Base-by-base conservation (phyloP, 371 early-diverging fungal species). In the Circinella minor region DNA sequence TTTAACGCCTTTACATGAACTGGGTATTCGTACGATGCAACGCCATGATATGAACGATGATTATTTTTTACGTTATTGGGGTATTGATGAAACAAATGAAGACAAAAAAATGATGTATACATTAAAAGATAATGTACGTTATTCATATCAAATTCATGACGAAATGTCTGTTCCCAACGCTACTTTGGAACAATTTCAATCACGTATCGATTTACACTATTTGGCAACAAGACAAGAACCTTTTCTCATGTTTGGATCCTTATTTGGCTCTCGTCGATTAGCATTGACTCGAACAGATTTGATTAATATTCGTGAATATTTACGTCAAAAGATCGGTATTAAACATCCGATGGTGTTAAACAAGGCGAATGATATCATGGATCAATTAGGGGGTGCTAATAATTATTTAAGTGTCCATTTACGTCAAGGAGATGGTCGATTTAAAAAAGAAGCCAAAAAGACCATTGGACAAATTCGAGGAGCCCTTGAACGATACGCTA, bases 91-190 rank as follows among this genome's bases (percentile, higher is more conserved):
- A 57, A 27, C 5, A 5, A 59, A 37, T 27, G 51, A 49, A 15
- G 63, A 68, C 15, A 34, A 69, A 14, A 34, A 69, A 14, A 37
- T 66, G 48, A 69, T 74, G 37, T 68, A 75, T 43, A 54, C 61
- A 27, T 38, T 77, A 8, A 54, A 71, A 27, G 82, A 82, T 55
- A 39, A 37, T 14, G 48, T 61, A 5, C 67, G 76, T 10, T 77
- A 73, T 20, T 74, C 77, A 11, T 79, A 79, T 67, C 76, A 79
- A 13, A 76, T 82, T 18, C 75, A 71, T 63, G 79, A 79, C 61
- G 55, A 39, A 38, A 38, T 36, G 17, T 27, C 39, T 9, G 61
- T 27, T 18, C 36, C 54, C 15, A 65, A 67, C 27, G 47, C 27
- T 20, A 63, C 43, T 27, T 55, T 63, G 36, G 18, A 70, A 18